phyloP scores from a whole-genome alignment of 1,139 yeast species.

The Yamadazyma buinensis region DNA sequence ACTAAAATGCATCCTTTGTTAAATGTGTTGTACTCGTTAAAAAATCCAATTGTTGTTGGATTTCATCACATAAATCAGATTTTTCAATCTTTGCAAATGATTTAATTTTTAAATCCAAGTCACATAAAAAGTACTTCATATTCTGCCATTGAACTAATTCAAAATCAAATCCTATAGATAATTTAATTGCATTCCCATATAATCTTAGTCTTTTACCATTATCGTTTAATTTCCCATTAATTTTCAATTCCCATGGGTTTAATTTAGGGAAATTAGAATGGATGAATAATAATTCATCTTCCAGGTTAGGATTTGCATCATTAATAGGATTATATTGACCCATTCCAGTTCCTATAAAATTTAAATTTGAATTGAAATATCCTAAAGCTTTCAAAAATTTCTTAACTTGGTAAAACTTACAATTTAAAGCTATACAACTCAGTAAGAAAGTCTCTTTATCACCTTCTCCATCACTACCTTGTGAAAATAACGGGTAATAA shows the following conservation, averaged over 20 bases:
- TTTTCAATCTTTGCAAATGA: slow-evolving; percentile 44
- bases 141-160: slow-evolving; percentile 60
- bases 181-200: slow-evolving; percentile 52
- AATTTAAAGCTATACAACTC: slow-evolving; percentile 62
- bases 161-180: slow-evolving; percentile 53
- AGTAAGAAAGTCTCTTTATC: slow-evolving; percentile 88
- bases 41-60: slow-evolving; percentile 40
- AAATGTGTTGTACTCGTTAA: slow-evolving; percentile 29
- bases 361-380: slow-evolving; percentile 35
- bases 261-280: slow-evolving; percentile 67
- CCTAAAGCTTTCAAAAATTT: slow-evolving; percentile 54
- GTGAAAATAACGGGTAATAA: slow-evolving; percentile 81
- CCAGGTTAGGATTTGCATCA: slow-evolving; percentile 28
- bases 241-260: slow-evolving; percentile 51
- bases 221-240: slow-evolving; percentile 36
- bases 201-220: slow-evolving; percentile 47
- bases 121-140: slow-evolving; percentile 57
- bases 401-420: slow-evolving; percentile 67
- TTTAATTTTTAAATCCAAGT: slow-evolving; percentile 41
- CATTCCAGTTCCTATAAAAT: slow-evolving; percentile 65
- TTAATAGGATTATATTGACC: slow-evolving; percentile 67
- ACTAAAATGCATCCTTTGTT: slow-evolving; percentile 12
- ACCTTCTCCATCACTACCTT: slow-evolving; percentile 86
- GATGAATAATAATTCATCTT: slow-evolving; percentile 38
- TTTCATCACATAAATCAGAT: slow-evolving; percentile 46